These are phyloP conservation scores for Mycena sanguinolenta DNA, from an alignment of 768 basidiomycete species.

Conservation along the genomic window DNA sequence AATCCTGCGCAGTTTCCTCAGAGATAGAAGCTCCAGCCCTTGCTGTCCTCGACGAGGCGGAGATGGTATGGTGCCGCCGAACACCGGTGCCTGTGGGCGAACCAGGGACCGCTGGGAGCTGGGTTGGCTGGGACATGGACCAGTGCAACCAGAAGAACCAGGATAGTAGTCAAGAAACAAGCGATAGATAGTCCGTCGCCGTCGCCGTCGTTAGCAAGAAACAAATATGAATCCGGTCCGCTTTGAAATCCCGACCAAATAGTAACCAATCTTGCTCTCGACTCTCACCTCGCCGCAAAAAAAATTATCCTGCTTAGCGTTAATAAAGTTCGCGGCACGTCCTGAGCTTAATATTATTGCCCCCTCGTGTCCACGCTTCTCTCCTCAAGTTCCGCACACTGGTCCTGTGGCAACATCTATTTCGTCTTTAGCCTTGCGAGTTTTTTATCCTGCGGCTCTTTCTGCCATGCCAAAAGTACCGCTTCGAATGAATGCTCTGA, in stretches of 20 bases:
- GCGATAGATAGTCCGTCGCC: background rate
- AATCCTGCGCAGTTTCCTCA: slow-evolving; percentile 74
- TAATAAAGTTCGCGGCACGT: slow-evolving; percentile 10
- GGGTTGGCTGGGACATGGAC: slow-evolving; percentile 34
- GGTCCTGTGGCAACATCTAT: slow-evolving; percentile 8
- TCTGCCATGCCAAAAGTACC: background rate
- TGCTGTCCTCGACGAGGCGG: slow-evolving; percentile 76
- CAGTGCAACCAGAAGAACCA: background rate
- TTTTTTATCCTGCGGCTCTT: background rate
- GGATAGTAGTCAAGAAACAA: background rate
- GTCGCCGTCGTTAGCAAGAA: slow-evolving; percentile 19
- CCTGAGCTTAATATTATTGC: slow-evolving; percentile 22
- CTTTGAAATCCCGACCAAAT: background rate
- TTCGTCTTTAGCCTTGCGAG: slow-evolving; percentile 2
- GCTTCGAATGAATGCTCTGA: background rate
- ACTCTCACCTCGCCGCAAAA: background rate
- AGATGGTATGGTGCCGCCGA: slow-evolving; percentile 88
- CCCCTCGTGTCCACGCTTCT: slow-evolving; percentile 9
- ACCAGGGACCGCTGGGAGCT: slow-evolving; percentile 55
- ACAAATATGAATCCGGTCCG: slow-evolving; percentile 3
- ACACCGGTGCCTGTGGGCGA: slow-evolving; percentile 65
- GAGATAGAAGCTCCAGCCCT: slow-evolving; percentile 75
- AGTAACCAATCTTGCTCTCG: background rate
- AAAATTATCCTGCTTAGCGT: slow-evolving; percentile 3
- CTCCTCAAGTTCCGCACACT: slow-evolving; percentile 10